Conservation (phyloP, 2,329 filamentous ascomycete species). For the Alternaria brassicicola region DNA sequence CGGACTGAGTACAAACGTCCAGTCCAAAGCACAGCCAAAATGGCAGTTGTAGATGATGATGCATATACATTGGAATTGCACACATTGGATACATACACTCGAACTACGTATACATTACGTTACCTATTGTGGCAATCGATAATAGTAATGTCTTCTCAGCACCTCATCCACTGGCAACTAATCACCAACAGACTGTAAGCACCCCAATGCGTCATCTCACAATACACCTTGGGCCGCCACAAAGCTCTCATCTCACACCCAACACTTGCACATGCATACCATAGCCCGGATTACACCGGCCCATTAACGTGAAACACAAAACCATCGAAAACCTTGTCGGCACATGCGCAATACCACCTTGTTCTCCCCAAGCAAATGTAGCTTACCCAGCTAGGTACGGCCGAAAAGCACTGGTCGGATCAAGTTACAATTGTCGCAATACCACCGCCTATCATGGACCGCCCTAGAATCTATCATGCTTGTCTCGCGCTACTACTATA, state of each 20-base stretch:
- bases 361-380: not conserved
- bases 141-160: not conserved
- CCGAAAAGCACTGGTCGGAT: not conserved
- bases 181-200: not conserved
- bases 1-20: constrained; percentile 30
- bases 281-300: not conserved
- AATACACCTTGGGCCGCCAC: not conserved
- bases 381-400: not conserved
- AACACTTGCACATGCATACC: not conserved
- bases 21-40: constrained; percentile 28
- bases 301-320: not conserved
- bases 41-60: constrained; percentile 28
- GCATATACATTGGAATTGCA: not conserved
- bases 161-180: not conserved
- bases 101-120: not conserved
- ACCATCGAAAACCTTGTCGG: not conserved
- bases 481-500: not conserved
- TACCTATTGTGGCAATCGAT: too few relatives aligned
- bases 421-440: not conserved
- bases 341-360: not conserved
- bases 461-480: not conserved
- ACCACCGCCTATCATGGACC: not conserved
- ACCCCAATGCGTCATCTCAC: not conserved
- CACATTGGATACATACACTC: not conserved
- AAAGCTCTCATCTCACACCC: not conserved